Conservation (phyloP, 805 yeast species). For the Spathaspora arborariae region DNA sequence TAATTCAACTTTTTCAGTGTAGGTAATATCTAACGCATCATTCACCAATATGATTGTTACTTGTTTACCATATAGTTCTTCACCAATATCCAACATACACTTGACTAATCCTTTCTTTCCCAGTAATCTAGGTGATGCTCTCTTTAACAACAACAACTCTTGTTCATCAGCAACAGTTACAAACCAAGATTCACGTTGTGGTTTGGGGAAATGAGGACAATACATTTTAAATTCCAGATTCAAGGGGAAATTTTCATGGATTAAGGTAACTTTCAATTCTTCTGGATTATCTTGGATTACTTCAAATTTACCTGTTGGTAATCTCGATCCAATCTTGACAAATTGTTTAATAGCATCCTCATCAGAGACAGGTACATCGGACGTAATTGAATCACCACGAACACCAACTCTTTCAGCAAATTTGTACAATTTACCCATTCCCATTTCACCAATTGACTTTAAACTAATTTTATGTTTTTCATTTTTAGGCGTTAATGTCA, state of each 20-base stretch:
- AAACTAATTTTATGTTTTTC: constrained; percentile 16
- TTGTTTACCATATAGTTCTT: constrained; percentile 42
- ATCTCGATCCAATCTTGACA: constrained; percentile 44
- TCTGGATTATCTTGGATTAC: constrained; percentile 35
- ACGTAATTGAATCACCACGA: constrained; percentile 5
- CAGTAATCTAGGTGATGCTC: constrained; percentile 60
- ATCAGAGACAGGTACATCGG: constrained; percentile 9
- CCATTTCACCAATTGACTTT: constrained; percentile 41
- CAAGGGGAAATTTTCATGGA: constrained; percentile 49
- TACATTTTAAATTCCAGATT: constrained; percentile 63
- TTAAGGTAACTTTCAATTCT: constrained; percentile 41
- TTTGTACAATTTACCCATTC: constrained; percentile 26
- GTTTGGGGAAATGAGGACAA: constrained; percentile 81
- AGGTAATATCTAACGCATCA: constrained; percentile 62
- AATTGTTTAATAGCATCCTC: constrained; percentile 46
- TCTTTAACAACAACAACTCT: constrained; percentile 62
- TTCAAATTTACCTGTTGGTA: constrained; percentile 58
- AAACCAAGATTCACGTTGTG: constrained; percentile 94
- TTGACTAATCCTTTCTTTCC: constrained; percentile 36
- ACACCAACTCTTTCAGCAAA: constrained; percentile 41
- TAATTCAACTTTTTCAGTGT: constrained; percentile 18
- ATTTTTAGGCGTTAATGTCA: constrained; percentile 8
- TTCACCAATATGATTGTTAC: constrained; percentile 51
- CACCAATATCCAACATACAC: constrained; percentile 49
- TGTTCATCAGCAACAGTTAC: constrained; percentile 52